These are phyloP conservation scores for Polychytrium aggregatum DNA, from an alignment of 192 early-diverging fungal species.

Conservation along the genomic window DNA sequence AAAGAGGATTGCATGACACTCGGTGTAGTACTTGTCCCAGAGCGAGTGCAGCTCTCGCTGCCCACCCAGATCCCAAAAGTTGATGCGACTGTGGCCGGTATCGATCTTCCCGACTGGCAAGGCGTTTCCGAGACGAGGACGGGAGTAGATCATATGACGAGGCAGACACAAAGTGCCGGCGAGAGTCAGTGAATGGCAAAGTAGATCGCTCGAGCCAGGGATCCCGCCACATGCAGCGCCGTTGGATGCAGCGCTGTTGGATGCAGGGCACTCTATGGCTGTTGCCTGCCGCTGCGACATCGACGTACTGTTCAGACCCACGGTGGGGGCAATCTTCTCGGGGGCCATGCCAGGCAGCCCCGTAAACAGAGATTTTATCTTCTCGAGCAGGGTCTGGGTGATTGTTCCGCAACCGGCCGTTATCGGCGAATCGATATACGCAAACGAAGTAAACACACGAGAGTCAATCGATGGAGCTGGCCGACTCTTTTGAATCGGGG, in stretches of 20 bases:
- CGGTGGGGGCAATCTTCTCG: slow-evolving; percentile 87
- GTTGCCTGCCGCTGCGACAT: too few relatives aligned
- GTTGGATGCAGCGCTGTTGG: too few relatives aligned
- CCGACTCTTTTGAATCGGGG: too few relatives aligned
- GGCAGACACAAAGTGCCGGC: too few relatives aligned
- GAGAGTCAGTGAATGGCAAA: neutral
- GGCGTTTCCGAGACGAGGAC: neutral
- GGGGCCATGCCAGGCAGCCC: slow-evolving; percentile 63
- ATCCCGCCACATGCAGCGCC: too few relatives aligned
- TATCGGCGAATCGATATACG: neutral
- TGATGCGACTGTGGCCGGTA: slow-evolving; percentile 55
- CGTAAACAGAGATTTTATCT: slow-evolving; percentile 71
- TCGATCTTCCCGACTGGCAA: slow-evolving; percentile 65
- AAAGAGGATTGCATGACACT: slow-evolving; percentile 89
- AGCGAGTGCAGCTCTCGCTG: slow-evolving; percentile 77
- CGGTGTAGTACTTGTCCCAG: slow-evolving; percentile 89
- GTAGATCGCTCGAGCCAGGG: neutral
- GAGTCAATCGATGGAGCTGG: too few relatives aligned
- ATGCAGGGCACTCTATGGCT: too few relatives aligned
- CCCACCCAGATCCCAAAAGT: slow-evolving; percentile 94
- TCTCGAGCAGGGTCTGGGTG: slow-evolving; percentile 78
- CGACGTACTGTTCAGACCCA: slow-evolving; percentile 78
- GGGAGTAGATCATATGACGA: too few relatives aligned
- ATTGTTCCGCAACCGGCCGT: too few relatives aligned
- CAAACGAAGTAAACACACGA: too few relatives aligned